Evolutionary conservation across 495 filamentous ascomycete species (phyloP).

Genomic region (Podospora pseudoanserina): DNA sequence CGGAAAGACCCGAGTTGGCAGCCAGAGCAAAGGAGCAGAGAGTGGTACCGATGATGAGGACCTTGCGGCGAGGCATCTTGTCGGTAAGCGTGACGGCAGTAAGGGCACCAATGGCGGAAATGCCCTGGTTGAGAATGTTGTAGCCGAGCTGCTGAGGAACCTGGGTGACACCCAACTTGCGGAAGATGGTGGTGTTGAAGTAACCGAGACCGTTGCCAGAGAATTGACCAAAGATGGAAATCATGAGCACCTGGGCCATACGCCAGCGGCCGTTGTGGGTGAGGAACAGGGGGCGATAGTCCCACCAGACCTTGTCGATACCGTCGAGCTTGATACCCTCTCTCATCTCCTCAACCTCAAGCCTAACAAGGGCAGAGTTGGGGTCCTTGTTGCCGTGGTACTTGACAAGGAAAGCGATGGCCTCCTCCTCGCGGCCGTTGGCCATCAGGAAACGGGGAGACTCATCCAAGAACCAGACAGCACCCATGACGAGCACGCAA

Average conservation of each 20-base stretch:
- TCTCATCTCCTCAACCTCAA: slow-evolving; percentile 57
- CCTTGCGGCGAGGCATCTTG: slow-evolving; percentile 44
- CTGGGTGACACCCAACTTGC: slow-evolving; percentile 30
- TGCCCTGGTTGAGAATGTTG: slow-evolving; percentile 44
- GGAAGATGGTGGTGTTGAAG: slow-evolving; percentile 39
- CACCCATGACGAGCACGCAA: slow-evolving; percentile 46
- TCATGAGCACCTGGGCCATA: slow-evolving; percentile 47
- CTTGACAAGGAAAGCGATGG: slow-evolving; percentile 51
- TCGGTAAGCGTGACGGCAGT: slow-evolving; percentile 42
- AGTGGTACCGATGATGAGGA: slow-evolving; percentile 42
- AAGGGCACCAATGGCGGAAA: slow-evolving; percentile 45
- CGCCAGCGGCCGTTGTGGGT: slow-evolving; percentile 48
- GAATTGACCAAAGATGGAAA: slow-evolving; percentile 53
- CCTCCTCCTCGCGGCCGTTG: slow-evolving; percentile 51
- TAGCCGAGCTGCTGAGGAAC: slow-evolving; percentile 41
- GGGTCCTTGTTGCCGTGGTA: slow-evolving; percentile 57
- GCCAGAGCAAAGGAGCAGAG: slow-evolving; percentile 49
- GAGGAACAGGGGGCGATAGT: slow-evolving; percentile 44
- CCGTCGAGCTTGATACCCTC: slow-evolving; percentile 55
- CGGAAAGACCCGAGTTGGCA: slow-evolving; percentile 46
- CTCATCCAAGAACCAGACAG: slow-evolving; percentile 60
- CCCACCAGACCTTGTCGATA: slow-evolving; percentile 50
- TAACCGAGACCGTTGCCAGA: slow-evolving; percentile 48
- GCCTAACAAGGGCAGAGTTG: slow-evolving; percentile 50
- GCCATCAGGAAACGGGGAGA: slow-evolving; percentile 61